phyloP scores from a whole-genome alignment of 169 alveolate species.

The Plasmodium ovale region DNA sequence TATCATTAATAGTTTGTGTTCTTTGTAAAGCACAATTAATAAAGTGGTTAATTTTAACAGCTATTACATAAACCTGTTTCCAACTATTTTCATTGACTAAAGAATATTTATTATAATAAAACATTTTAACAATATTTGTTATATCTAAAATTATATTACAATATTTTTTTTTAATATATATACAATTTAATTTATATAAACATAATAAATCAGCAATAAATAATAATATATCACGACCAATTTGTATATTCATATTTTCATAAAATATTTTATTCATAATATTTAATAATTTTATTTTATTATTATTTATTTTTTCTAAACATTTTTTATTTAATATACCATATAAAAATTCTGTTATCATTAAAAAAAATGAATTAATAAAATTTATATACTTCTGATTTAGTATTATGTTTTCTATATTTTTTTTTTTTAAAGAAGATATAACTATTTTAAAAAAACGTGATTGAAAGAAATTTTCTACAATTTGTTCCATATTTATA shows the following conservation, averaged over 20 bases:
- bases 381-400: constrained; percentile 40
- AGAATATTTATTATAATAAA: constrained; percentile 21
- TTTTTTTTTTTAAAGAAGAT: constrained; percentile 44
- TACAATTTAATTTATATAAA: constrained; percentile 58
- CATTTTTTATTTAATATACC: constrained; percentile 26
- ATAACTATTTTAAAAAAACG: constrained; percentile 39
- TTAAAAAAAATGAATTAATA: constrained; percentile 67
- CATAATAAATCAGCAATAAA: constrained; percentile 70
- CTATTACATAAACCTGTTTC: constrained; percentile 63
- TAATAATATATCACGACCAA: constrained; percentile 59
- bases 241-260: constrained; percentile 59
- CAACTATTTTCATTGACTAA: constrained; percentile 43
- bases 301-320: constrained; percentile 50
- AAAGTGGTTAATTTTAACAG: constrained; percentile 57
- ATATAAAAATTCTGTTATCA: constrained; percentile 69
- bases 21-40: constrained; percentile 54
- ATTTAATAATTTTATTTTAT: constrained; percentile 25
- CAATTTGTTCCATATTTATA: constrained; percentile 61
- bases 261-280: constrained; percentile 40
- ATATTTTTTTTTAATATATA: constrained; percentile 70
- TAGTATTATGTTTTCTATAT: constrained; percentile 33
- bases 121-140: constrained; percentile 22
- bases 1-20: constrained; percentile 48
- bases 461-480: constrained; percentile 59
- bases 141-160: constrained; percentile 29